A percentile compares a stretch with the other conserved stretches of the same genome.
These are phyloP conservation scores for Fusarium circinatum DNA, from an alignment of 2,329 filamentous ascomycete genomes.

Conservation along the genomic window DNA sequence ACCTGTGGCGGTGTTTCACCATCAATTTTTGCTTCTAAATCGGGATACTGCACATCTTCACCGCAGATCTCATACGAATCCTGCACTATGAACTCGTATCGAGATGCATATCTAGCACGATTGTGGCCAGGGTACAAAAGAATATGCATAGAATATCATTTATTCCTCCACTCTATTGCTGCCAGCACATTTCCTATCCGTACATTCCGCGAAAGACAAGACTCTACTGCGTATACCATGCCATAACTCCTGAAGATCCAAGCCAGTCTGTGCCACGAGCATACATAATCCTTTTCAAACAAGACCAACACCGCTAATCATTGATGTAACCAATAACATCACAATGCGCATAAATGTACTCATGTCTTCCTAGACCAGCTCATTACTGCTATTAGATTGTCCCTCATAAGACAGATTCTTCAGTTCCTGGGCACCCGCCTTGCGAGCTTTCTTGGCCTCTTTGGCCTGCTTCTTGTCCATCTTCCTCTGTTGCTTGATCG, in stretches of 20 bases:
- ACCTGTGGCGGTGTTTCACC: slow-evolving; percentile 35
- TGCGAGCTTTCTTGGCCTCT: slow-evolving; percentile 39
- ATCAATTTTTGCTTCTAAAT: slow-evolving; percentile 37
- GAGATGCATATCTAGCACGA: neutral
- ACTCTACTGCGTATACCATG: neutral
- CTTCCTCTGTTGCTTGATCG: slow-evolving; percentile 51
- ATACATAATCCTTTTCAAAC: neutral
- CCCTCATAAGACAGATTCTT: slow-evolving; percentile 24
- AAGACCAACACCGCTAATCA: neutral
- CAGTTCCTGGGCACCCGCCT: slow-evolving; percentile 25
- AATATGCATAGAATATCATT: neutral
- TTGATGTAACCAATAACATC: neutral
- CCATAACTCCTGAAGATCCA: neutral
- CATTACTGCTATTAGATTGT: slow-evolving; percentile 4
- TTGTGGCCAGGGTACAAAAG: neutral
- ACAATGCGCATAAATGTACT: neutral
- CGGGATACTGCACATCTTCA: slow-evolving; percentile 21
- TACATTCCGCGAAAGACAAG: slow-evolving; percentile 1
- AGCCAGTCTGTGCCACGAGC: neutral
- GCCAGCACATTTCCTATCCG: neutral
- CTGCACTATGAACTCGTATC: slow-evolving; percentile 2
- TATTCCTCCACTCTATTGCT: slow-evolving; percentile 12
- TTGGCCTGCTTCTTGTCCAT: slow-evolving; percentile 39
- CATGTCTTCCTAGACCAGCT: neutral
- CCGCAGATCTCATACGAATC: slow-evolving; percentile 13